Evolutionary conservation across 2,329 filamentous ascomycete species (phyloP).

Genomic region (Xylogone sp.): DNA sequence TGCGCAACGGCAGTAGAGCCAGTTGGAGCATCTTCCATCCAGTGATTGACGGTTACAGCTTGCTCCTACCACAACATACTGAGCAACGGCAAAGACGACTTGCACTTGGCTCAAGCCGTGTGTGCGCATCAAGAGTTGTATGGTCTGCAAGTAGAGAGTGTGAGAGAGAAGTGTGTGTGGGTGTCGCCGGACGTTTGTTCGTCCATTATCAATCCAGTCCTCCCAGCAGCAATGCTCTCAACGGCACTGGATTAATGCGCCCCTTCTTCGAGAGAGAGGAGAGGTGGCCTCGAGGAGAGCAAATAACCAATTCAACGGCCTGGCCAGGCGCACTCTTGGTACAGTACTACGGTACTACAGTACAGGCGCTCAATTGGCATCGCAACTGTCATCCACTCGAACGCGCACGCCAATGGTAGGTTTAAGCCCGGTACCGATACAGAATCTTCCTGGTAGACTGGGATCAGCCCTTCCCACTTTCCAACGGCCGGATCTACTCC

Average conservation of each 20-base stretch:
- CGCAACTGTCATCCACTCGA: not conserved
- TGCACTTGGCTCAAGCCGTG: too few relatives aligned
- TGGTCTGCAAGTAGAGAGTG: not conserved
- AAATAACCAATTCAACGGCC: not conserved
- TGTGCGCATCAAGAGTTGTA: not conserved
- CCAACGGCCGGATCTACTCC: not conserved
- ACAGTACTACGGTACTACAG: too few relatives aligned
- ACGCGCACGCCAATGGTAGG: slow-evolving; percentile 1
- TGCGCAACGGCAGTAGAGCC: not conserved
- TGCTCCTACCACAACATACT: too few relatives aligned
- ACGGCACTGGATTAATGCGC: not conserved
- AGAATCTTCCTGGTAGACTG: not conserved
- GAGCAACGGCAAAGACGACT: too few relatives aligned
- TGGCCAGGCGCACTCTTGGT: not conserved
- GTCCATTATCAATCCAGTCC: not conserved
- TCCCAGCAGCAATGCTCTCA: not conserved
- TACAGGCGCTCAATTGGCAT: not conserved
- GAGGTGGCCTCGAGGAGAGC: not conserved
- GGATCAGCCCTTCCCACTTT: not conserved
- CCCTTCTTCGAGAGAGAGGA: not conserved
- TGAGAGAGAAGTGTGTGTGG: not conserved
- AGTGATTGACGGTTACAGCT: not conserved
- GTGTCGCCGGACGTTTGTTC: not conserved
- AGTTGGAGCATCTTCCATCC: not conserved
- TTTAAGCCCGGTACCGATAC: not conserved